Conservation (phyloP, 2,329 filamentous ascomycete species). For the Seiridium cupressi region DNA sequence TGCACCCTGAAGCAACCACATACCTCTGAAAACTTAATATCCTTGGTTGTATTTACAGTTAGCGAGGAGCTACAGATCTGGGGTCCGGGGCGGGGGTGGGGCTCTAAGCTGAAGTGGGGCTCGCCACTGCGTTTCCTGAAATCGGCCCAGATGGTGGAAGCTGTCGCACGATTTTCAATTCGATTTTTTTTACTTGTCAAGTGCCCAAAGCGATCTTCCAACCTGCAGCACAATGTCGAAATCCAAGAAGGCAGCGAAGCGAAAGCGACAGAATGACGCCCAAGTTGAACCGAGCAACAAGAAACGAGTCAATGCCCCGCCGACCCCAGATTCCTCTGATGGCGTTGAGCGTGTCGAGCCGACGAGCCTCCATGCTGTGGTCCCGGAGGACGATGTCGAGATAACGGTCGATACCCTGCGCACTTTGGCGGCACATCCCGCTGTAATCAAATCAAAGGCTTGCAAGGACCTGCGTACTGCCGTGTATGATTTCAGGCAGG, state of each 20-base stretch:
- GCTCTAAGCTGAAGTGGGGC: too few relatives aligned
- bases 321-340: constrained; percentile 34
- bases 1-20: too few relatives aligned
- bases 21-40: too few relatives aligned
- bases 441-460: constrained; percentile 64
- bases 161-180: not conserved
- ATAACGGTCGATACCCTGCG: constrained; percentile 64
- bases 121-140: too few relatives aligned
- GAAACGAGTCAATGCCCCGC: constrained; percentile 16
- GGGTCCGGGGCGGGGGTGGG: too few relatives aligned
- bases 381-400: constrained; percentile 65
- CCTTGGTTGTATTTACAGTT: too few relatives aligned
- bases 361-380: constrained; percentile 45
- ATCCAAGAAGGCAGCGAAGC: constrained; percentile 41
- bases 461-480: constrained; percentile 66
- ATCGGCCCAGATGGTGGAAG: too few relatives aligned
- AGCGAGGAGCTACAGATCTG: too few relatives aligned
- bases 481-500: constrained; percentile 67
- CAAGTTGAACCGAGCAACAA: constrained; percentile 35
- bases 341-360: constrained; percentile 35
- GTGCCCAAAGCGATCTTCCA: not conserved
- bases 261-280: constrained; percentile 36
- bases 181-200: too few relatives aligned
- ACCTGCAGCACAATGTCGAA: constrained; percentile 34
- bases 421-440: constrained; percentile 56